Percentiles rank a stretch among this genome's conserved stretches.
Conservation (phyloP, 2,329 filamentous ascomycete genomes). For the Sordariomycetes sp. region DNA sequence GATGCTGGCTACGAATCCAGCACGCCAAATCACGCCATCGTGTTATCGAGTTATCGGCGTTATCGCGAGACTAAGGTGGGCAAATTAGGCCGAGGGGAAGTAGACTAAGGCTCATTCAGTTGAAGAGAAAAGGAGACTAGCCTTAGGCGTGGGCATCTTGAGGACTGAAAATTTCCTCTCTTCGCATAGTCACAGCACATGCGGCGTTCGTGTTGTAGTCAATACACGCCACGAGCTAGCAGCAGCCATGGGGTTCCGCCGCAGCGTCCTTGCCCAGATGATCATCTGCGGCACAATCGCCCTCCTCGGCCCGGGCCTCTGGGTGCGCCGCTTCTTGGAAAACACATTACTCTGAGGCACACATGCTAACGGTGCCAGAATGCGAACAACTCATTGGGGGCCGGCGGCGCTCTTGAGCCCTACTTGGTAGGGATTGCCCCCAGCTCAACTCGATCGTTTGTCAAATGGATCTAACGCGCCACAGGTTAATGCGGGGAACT, state of each 20-base stretch:
- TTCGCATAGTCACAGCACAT: neutral
- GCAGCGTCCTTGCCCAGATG: conserved; percentile 8
- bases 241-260: conserved; percentile 1
- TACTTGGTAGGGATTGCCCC: conserved; percentile 18
- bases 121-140: neutral
- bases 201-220: neutral
- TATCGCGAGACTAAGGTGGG: neutral
- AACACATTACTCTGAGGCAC: neutral
- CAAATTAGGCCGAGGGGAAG: neutral
- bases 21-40: neutral
- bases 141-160: neutral
- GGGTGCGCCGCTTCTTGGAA: conserved; percentile 2
- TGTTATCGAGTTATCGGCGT: neutral
- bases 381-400: conserved; percentile 38
- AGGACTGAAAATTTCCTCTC: neutral
- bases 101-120: neutral
- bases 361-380: conserved; percentile 28
- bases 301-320: conserved; percentile 7
- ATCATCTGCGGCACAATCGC: conserved; percentile 8
- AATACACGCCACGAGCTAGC: neutral
- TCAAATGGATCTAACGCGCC: neutral
- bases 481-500: conserved; percentile 23
- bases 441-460: neutral
- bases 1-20: too few species aligned
- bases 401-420: conserved; percentile 35